phyloP scores from a whole-genome alignment of 2,329 filamentous ascomycete species.

The Plectosphaerella sp. region DNA sequence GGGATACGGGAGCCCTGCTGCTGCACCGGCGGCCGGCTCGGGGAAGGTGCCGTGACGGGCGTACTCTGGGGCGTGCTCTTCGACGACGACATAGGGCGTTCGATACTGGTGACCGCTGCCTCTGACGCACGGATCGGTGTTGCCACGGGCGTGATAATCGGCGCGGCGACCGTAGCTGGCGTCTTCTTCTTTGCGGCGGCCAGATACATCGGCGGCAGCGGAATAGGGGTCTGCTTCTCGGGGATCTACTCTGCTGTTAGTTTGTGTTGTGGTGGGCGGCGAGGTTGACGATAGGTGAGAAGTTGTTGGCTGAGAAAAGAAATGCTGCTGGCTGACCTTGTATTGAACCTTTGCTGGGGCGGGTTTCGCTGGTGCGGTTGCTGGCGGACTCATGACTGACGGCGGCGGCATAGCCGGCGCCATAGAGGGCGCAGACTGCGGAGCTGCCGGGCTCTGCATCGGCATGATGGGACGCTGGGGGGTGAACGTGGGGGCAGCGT shows the following conservation, averaged over 20 bases:
- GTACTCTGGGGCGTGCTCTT: background rate
- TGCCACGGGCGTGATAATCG: slow-evolving; percentile 9
- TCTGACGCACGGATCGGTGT: slow-evolving; percentile 2
- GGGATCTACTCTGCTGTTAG: slow-evolving; percentile 24
- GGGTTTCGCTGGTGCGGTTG: slow-evolving; percentile 7
- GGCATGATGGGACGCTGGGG: background rate
- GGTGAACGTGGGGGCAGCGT: too few species aligned
- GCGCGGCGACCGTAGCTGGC: slow-evolving; percentile 5
- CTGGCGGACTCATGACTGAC: slow-evolving; percentile 5
- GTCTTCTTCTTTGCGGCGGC: slow-evolving; percentile 30
- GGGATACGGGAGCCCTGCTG: background rate
- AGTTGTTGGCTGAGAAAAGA: background rate
- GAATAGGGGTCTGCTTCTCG: slow-evolving; percentile 38
- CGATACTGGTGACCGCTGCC: background rate
- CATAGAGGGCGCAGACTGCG: slow-evolving; percentile 8
- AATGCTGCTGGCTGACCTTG: slow-evolving; percentile 6
- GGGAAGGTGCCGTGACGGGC: background rate
- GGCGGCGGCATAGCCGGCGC: slow-evolving; percentile 5
- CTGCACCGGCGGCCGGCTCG: background rate
- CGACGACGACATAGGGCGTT: background rate
- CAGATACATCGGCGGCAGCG: slow-evolving; percentile 36
- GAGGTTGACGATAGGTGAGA: background rate
- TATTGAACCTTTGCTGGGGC: slow-evolving; percentile 12
- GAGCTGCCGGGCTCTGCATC: background rate
- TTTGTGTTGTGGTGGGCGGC: slow-evolving; percentile 16